Percentiles rank a stretch among this genome's conserved stretches.
These are phyloP conservation scores for Tolypocladium endophyticum DNA, from an alignment of 2,329 filamentous ascomycete genomes.

Conservation along the genomic window DNA sequence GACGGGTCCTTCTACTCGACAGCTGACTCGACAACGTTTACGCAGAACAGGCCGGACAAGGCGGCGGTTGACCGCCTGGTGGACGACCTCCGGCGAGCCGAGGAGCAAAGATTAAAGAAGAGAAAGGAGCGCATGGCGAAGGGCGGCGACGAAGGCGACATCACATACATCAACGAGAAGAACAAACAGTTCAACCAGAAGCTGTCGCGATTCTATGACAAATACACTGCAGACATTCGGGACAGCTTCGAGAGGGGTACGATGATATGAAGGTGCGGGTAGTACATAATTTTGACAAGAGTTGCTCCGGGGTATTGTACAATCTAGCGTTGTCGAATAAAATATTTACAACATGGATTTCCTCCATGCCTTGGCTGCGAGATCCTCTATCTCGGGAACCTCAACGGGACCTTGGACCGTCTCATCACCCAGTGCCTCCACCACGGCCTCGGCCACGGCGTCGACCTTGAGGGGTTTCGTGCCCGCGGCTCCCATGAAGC, in stretches of 20 bases:
- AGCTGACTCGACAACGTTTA: slow-evolving; percentile 69
- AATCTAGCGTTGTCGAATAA: slow-evolving; percentile 16
- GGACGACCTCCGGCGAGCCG: slow-evolving; percentile 74
- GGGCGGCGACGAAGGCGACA: slow-evolving; percentile 77
- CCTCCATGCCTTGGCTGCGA: slow-evolving; percentile 79
- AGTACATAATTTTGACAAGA: not conserved
- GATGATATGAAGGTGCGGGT: slow-evolving; percentile 54
- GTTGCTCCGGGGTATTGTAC: slow-evolving; percentile 14
- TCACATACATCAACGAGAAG: slow-evolving; percentile 99
- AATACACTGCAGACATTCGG: slow-evolving; percentile 93
- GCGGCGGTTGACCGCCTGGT: slow-evolving; percentile 83
- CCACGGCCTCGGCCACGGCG: slow-evolving; percentile 75
- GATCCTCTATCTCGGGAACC: slow-evolving; percentile 65
- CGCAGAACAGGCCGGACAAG: slow-evolving; percentile 77
- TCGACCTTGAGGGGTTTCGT: slow-evolving; percentile 84
- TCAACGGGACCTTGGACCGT: slow-evolving; percentile 65
- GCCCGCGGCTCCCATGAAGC: slow-evolving; percentile 71
- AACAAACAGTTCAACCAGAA: slow-evolving; percentile 99
- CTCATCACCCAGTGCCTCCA: slow-evolving; percentile 74
- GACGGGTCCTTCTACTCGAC: slow-evolving; percentile 87
- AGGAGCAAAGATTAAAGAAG: slow-evolving; percentile 80
- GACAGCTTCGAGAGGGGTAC: slow-evolving; percentile 97
- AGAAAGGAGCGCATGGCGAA: slow-evolving; percentile 66
- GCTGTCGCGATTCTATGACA: slow-evolving; percentile 90
- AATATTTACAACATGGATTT: slow-evolving; percentile 68